phyloP scores from a whole-genome alignment of 2,329 filamentous ascomycete genomes.

The Neonectria hederae region DNA sequence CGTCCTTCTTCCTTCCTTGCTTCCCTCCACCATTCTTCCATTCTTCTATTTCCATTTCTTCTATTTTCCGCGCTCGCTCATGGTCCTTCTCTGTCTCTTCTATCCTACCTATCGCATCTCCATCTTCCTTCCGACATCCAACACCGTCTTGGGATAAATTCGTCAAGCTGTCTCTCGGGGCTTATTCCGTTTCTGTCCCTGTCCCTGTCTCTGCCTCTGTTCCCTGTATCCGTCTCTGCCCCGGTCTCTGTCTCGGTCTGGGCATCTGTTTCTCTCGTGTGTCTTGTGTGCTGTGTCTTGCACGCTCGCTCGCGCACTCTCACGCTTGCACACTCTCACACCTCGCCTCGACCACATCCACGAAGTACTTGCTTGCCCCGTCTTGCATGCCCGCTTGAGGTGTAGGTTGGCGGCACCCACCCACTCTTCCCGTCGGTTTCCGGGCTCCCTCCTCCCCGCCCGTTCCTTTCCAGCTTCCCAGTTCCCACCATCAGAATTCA shows the following conservation, averaged over 20 bases:
- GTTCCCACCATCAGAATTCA: constrained; percentile 15
- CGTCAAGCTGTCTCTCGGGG: constrained; percentile 4
- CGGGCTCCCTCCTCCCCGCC: constrained; percentile 22
- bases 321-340: background rate
- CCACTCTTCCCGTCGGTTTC: constrained; percentile 20
- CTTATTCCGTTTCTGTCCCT: constrained; percentile 3
- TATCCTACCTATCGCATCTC: constrained; percentile 3
- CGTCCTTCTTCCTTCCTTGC: constrained; percentile 14
- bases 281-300: constrained; percentile 15
- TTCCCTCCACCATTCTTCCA: constrained; percentile 19
- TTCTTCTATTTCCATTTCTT: constrained; percentile 26
- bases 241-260: constrained; percentile 2
- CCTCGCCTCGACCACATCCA: constrained; percentile 2
- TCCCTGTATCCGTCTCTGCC: background rate
- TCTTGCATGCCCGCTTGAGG: constrained; percentile 18
- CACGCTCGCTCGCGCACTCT: background rate
- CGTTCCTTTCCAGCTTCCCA: constrained; percentile 16
- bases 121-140: background rate
- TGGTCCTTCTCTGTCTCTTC: constrained; percentile 1
- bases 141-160: background rate
- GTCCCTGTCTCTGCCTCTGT: constrained; percentile 8
- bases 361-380: background rate
- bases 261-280: constrained; percentile 8
- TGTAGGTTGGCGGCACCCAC: constrained; percentile 19
- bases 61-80: constrained; percentile 17